These are phyloP conservation scores for Exophiala bonariae DNA, from an alignment of 2,329 filamentous ascomycete genomes.

Conservation along the genomic window DNA sequence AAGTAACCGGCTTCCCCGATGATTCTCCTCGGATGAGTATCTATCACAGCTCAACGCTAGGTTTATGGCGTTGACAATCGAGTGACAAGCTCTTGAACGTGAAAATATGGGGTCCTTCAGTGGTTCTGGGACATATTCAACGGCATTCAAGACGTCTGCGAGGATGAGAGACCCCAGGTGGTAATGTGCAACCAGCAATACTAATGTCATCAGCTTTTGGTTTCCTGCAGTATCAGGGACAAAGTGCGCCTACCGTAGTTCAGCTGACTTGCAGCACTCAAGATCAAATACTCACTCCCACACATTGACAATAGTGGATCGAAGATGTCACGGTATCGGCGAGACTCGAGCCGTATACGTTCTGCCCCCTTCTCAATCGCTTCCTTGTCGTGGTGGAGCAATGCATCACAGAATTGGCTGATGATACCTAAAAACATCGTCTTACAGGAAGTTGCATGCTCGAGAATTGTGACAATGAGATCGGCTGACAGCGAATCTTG, in stretches of 20 bases:
- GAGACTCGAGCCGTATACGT: conserved; percentile 4
- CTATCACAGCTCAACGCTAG: conserved; percentile 8
- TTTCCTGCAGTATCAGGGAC: background rate
- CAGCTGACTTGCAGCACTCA: conserved; percentile 1
- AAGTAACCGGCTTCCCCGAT: conserved; percentile 6
- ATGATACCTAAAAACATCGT: conserved; percentile 11
- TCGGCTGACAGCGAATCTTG: background rate
- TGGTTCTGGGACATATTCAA: conserved; percentile 4
- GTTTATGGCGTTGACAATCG: conserved; percentile 9
- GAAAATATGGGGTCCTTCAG: background rate
- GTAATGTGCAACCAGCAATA: conserved; percentile 6
- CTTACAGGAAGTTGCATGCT: conserved; percentile 12
- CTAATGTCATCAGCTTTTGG: background rate
- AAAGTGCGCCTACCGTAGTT: conserved; percentile 7
- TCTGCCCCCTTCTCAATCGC: background rate
- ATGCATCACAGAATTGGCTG: conserved; percentile 6
- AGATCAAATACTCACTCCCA: conserved; percentile 5
- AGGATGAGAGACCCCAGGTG: conserved; percentile 10
- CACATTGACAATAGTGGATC: conserved; percentile 9
- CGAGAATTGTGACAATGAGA: background rate
- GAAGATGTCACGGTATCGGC: conserved; percentile 10
- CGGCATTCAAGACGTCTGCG: conserved; percentile 3
- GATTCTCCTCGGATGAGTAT: conserved; percentile 6
- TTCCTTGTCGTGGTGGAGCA: conserved; percentile 1
- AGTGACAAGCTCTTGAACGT: conserved; percentile 6